phyloP scores from a whole-genome alignment of 2,329 filamentous ascomycete genomes.

The Neofusicoccum cordaticola region DNA sequence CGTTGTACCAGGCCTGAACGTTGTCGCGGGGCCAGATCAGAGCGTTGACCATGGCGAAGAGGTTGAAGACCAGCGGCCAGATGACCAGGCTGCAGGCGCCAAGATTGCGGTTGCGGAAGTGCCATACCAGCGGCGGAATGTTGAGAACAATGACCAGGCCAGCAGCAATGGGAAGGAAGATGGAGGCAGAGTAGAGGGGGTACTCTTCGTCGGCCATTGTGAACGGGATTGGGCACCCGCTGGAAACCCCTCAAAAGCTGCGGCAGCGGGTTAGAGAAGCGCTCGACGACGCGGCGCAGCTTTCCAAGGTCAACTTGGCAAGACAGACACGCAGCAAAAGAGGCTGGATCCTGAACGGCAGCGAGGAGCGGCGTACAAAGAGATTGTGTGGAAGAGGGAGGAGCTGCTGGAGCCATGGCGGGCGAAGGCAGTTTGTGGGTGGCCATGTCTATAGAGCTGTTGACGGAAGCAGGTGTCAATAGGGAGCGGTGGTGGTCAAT shows the following conservation, averaged over 20 bases:
- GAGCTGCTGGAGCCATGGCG: neutral
- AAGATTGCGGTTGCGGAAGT: constrained; percentile 60
- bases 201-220: constrained; percentile 15
- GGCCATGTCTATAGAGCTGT: neutral
- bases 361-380: neutral
- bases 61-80: constrained; percentile 56
- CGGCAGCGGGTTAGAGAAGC: neutral
- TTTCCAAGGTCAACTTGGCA: neutral
- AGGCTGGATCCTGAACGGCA: neutral
- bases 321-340: neutral
- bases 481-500: neutral
- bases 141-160: constrained; percentile 52
- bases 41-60: constrained; percentile 60
- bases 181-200: constrained; percentile 32
- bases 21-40: constrained; percentile 64
- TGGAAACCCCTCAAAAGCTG: neutral
- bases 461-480: neutral
- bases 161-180: constrained; percentile 50
- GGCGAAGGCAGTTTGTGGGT: neutral
- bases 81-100: constrained; percentile 56
- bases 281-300: neutral
- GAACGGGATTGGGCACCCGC: no score
- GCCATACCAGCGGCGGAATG: constrained; percentile 58
- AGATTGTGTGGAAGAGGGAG: neutral
- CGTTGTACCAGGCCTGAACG: constrained; percentile 54